Conservation (phyloP, 352 stramenopile species). For the Phytophthora pini region DNA sequence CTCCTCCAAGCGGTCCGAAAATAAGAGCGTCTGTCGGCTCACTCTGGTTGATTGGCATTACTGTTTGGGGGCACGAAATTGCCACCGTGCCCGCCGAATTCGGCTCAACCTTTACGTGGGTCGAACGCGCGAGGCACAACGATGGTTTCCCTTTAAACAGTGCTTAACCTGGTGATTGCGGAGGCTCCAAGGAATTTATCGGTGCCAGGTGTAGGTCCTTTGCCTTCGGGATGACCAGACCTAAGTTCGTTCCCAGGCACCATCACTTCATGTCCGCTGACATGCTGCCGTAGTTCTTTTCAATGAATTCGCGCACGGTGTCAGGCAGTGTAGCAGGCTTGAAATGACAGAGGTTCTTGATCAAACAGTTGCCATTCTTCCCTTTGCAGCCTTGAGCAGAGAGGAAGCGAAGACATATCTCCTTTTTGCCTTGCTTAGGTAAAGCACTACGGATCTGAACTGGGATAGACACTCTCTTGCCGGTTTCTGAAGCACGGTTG, state of each 20-base stretch:
- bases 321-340: neutral
- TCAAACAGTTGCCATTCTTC: slow-evolving; percentile 1
- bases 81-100: too few species aligned
- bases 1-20: neutral
- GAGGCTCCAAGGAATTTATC: neutral
- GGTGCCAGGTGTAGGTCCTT: neutral
- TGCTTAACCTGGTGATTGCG: too few species aligned
- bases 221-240: neutral
- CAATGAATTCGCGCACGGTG: neutral
- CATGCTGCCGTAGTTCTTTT: neutral
- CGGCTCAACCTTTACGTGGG: too few species aligned
- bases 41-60: neutral
- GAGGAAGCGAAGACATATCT: neutral
- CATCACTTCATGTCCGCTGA: slow-evolving; percentile 1
- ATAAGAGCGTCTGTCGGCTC: neutral
- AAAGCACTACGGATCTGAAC: neutral
- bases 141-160: too few species aligned
- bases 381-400: slow-evolving; percentile 3
- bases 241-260: neutral
- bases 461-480: neutral
- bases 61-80: neutral
- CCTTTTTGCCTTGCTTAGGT: neutral
- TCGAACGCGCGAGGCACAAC: too few species aligned
- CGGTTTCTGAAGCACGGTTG: neutral
- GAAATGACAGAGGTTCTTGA: slow-evolving; percentile 2